Conservation (phyloP, 78 protist species). For the Cavenderia fasciculata region DNA sequence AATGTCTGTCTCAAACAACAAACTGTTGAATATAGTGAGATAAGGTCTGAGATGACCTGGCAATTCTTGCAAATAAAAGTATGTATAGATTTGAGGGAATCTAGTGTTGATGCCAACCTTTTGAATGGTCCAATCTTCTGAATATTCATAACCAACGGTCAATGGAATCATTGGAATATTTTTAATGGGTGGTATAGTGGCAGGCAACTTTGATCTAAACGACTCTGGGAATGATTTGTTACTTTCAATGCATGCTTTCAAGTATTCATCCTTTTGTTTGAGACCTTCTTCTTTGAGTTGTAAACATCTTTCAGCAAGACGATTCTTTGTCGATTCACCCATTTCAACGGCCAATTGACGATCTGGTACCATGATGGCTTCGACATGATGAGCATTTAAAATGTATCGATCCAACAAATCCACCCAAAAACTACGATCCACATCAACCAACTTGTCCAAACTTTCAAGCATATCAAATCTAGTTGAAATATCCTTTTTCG, state of each 20-base stretch:
- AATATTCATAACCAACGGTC: neutral
- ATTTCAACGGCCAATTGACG: neutral
- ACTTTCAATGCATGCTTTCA: slow-evolving; percentile 18
- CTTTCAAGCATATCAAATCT: neutral
- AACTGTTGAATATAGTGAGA: slow-evolving; percentile 1
- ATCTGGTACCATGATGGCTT: slow-evolving; percentile 24
- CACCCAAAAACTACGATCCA: slow-evolving; percentile 29
- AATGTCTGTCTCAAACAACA: slow-evolving; percentile 20
- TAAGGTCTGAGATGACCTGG: slow-evolving; percentile 24
- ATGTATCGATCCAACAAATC: slow-evolving; percentile 35
- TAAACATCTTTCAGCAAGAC: neutral
- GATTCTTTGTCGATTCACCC: neutral
- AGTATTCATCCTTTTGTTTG: neutral
- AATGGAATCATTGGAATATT: slow-evolving; percentile 8
- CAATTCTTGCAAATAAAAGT: slow-evolving; percentile 17
- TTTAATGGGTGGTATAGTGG: neutral
- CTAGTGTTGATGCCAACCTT: neutral
- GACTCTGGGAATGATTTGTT: slow-evolving; percentile 36
- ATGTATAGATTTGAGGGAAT: neutral
- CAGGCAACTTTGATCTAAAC: neutral
- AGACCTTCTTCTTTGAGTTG: slow-evolving; percentile 23
- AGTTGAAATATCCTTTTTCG: neutral
- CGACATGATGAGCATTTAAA: slow-evolving; percentile 32
- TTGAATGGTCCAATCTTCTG: too few species aligned
- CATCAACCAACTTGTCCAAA: neutral